Conservation (phyloP, 2,329 filamentous ascomycete species). For the Neophaeococcomyces aloes region DNA sequence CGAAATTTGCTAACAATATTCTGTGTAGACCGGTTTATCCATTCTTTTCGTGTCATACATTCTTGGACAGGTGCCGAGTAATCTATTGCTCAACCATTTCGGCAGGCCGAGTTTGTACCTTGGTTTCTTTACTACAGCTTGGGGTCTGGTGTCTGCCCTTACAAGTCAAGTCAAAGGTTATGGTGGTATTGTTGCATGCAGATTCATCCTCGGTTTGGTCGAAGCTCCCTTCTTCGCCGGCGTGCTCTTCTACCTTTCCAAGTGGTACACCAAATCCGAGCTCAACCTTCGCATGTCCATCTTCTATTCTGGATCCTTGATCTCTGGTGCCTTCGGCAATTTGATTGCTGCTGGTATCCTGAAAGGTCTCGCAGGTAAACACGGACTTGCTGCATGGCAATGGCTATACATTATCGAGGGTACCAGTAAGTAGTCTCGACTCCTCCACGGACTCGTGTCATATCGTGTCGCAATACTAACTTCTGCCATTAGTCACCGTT, state of each 20-base stretch:
- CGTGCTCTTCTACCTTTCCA: constrained; percentile 39
- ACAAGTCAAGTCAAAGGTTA: constrained; percentile 35
- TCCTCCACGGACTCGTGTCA: too few species aligned
- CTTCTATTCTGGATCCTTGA: constrained; percentile 42
- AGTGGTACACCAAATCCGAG: constrained; percentile 43
- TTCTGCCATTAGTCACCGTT: constrained; percentile 22
- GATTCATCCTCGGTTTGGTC: constrained; percentile 34
- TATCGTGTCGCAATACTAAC: constrained; percentile 10
- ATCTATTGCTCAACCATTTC: constrained; percentile 30
- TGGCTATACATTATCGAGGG: constrained; percentile 35
- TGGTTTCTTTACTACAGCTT: constrained; percentile 36
- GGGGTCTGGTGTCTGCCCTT: constrained; percentile 36
- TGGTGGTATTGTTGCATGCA: constrained; percentile 31
- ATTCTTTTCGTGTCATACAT: constrained; percentile 38
- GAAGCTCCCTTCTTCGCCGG: constrained; percentile 41
- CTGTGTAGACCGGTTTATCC: constrained; percentile 35
- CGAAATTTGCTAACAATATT: constrained; percentile 30
- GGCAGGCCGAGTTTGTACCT: constrained; percentile 31
- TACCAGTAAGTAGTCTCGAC: not conserved
- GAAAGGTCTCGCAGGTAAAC: constrained; percentile 27
- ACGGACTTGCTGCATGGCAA: constrained; percentile 31
- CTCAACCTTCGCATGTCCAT: constrained; percentile 42
- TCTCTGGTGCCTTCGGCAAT: constrained; percentile 44
- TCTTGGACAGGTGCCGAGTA: constrained; percentile 33
- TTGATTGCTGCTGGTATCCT: constrained; percentile 44